A percentile compares a stretch with the other conserved stretches of the same genome.
Conservation (phyloP, 2,329 filamentous ascomycete species). For the Gliomastix tumulicola region DNA sequence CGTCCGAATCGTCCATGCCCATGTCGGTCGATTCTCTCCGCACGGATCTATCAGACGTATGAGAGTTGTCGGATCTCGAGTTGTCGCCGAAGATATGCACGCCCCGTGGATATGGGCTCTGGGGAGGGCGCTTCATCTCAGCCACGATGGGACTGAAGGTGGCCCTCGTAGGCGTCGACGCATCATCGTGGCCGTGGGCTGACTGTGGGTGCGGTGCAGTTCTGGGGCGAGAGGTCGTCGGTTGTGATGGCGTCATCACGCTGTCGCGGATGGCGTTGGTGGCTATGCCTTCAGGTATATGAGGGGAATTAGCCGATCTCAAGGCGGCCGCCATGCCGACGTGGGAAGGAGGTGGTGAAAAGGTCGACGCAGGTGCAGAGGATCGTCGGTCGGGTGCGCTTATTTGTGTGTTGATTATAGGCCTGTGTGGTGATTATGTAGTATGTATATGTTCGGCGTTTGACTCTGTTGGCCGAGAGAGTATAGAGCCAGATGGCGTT, state of each 20-base stretch:
- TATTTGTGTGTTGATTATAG: too few relatives aligned
- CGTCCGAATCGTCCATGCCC: constrained; percentile 71
- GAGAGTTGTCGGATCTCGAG: constrained; percentile 42
- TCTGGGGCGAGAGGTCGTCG: constrained; percentile 24
- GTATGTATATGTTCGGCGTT: too few relatives aligned
- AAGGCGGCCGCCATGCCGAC: constrained; percentile 39
- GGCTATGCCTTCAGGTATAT: constrained; percentile 10
- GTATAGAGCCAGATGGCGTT: not conserved
- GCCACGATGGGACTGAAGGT: constrained; percentile 36
- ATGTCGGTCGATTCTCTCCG: constrained; percentile 56
- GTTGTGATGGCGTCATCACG: constrained; percentile 26
- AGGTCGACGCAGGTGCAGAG: not conserved
- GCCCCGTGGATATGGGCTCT: constrained; percentile 44
- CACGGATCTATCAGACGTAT: constrained; percentile 41
- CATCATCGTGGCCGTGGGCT: constrained; percentile 28
- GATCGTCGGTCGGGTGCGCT: too few relatives aligned
- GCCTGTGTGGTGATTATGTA: too few relatives aligned
- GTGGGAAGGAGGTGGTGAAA: not conserved
- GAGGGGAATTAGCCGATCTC: constrained; percentile 35
- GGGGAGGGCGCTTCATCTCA: constrained; percentile 47
- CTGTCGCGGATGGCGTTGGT: constrained; percentile 22
- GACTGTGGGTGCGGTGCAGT: constrained; percentile 20
- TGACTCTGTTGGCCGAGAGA: not conserved
- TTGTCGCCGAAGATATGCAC: constrained; percentile 23
- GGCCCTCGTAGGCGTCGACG: constrained; percentile 56